These are phyloP conservation scores for Agaricales sp. DNA, from an alignment of 1,284 basidiomycete species.

Conservation along the genomic window DNA sequence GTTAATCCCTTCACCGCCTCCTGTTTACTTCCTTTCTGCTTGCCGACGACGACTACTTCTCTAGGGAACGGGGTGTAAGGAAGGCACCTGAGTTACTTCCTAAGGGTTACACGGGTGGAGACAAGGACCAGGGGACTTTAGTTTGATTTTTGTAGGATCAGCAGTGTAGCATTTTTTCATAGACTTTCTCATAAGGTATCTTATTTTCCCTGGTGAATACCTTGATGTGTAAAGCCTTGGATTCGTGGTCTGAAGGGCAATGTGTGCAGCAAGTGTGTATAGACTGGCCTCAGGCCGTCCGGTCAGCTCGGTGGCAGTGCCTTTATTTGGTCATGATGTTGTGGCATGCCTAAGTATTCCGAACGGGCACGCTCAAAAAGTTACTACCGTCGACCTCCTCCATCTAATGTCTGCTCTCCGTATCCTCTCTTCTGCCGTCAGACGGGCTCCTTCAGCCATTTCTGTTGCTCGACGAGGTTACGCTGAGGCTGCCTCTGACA, in stretches of 20 bases:
- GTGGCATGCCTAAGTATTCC: neutral
- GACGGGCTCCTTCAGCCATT: conserved; percentile 45
- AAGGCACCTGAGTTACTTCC: conserved; percentile 58
- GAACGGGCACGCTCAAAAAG: neutral
- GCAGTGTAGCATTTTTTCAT: neutral
- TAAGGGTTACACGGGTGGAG: conserved; percentile 40
- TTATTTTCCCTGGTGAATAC: too few species aligned
- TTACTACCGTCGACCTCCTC: neutral
- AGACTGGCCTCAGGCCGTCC: too few species aligned
- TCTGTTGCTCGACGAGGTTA: conserved; percentile 66
- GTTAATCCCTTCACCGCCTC: conserved; percentile 18
- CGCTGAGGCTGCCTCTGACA: conserved; percentile 71
- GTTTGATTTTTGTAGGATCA: conserved; percentile 14
- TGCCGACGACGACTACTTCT: conserved; percentile 6
- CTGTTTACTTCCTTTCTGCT: neutral
- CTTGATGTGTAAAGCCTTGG: too few species aligned
- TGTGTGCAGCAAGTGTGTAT: too few species aligned
- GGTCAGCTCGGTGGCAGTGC: neutral
- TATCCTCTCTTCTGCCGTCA: conserved; percentile 51
- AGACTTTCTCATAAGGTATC: neutral
- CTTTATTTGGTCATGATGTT: neutral
- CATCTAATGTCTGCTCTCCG: conserved; percentile 62
- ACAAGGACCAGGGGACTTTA: conserved; percentile 30
- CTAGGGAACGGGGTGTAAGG: conserved; percentile 62
- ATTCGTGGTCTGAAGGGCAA: too few species aligned